Conservation (phyloP, 2,329 filamentous ascomycete species). For the Exophiala sp. region DNA sequence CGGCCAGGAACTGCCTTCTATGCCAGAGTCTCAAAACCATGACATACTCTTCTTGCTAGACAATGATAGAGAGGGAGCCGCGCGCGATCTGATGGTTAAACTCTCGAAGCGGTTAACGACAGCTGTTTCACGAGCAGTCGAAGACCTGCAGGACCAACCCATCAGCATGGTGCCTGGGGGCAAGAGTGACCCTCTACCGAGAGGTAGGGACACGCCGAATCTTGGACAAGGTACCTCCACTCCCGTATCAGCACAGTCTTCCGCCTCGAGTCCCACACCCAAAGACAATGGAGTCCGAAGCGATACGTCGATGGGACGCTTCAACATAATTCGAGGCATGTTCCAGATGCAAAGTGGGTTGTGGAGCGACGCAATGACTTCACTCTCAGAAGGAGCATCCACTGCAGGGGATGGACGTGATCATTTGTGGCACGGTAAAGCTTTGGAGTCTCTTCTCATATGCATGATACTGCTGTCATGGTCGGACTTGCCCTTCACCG, state of each 20-base stretch:
- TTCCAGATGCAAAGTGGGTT: constrained; percentile 70
- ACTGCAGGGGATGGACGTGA: constrained; percentile 78
- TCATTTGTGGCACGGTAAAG: constrained; percentile 96
- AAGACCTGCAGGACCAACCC: constrained; percentile 16
- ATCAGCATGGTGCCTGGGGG: constrained; percentile 22
- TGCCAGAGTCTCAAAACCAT: background rate
- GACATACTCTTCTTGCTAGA: constrained; percentile 12
- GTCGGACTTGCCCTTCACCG: constrained; percentile 71
- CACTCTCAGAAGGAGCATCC: constrained; percentile 74
- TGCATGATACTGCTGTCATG: constrained; percentile 81
- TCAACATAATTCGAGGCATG: constrained; percentile 23
- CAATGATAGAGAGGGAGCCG: constrained; percentile 5
- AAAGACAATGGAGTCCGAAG: constrained; percentile 11
- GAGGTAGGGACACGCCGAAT: constrained; percentile 7
- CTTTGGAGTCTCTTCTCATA: constrained; percentile 79
- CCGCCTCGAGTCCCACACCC: constrained; percentile 4
- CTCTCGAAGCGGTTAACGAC: constrained; percentile 3
- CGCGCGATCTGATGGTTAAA: constrained; percentile 8
- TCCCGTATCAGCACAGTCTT: constrained; percentile 7
- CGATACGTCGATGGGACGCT: constrained; percentile 22
- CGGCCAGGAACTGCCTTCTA: background rate
- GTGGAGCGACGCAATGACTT: constrained; percentile 82
- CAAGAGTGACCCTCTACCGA: background rate
- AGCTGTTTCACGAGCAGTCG: constrained; percentile 1
- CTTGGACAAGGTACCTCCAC: constrained; percentile 5